phyloP scores from a whole-genome alignment of 208 protist species.

The Wallacemonas collosoma region DNA sequence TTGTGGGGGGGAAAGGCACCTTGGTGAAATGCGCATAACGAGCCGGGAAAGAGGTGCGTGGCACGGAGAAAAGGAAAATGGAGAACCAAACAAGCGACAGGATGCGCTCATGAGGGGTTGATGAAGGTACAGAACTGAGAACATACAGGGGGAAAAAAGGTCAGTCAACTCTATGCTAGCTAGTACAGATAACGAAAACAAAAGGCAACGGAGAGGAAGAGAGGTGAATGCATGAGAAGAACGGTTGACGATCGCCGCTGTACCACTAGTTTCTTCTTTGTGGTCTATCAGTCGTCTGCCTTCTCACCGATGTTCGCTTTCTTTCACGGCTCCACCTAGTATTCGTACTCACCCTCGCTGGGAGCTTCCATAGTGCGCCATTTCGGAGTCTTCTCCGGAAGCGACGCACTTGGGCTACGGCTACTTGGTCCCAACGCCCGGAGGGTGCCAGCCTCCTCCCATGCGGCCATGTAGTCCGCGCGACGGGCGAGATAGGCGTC shows the following conservation, averaged over 20 bases:
- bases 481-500: slow-evolving; percentile 63
- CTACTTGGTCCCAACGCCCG: slow-evolving; percentile 28
- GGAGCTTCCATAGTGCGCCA: slow-evolving; percentile 46
- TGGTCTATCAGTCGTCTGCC: background rate
- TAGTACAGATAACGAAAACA: slow-evolving; percentile 21
- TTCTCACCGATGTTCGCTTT: background rate
- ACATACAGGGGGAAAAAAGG: slow-evolving; percentile 23
- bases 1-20: too few relatives aligned
- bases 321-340: background rate
- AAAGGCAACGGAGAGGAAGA: background rate
- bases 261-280: background rate
- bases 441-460: slow-evolving; percentile 62
- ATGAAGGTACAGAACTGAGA: background rate
- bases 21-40: too few relatives aligned
- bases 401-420: slow-evolving; percentile 63
- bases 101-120: background rate
- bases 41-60: background rate
- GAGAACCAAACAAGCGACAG: background rate
- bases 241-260: background rate
- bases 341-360: slow-evolving; percentile 1
- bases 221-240: background rate
- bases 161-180: slow-evolving; percentile 16
- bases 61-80: background rate
- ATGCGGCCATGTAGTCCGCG: slow-evolving; percentile 48
- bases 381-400: slow-evolving; percentile 61